These are phyloP conservation scores for Fragosphaeria purpurea DNA, from an alignment of 2,329 filamentous ascomycete species.

Conservation along the genomic window DNA sequence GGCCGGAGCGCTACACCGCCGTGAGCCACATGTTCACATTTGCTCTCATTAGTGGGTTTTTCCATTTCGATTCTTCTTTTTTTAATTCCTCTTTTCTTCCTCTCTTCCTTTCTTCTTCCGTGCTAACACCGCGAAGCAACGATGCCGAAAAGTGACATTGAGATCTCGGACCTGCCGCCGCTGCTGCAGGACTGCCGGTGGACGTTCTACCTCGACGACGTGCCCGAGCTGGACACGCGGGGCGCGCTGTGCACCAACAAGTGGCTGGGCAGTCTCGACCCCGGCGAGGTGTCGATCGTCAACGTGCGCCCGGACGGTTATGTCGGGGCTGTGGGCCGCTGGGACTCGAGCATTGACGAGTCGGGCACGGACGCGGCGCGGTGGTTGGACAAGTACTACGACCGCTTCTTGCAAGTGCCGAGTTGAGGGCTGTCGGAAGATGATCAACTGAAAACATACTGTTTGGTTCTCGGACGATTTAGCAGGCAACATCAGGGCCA, in stretches of 20 bases:
- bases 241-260: conserved; percentile 51
- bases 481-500: too few relatives aligned
- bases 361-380: conserved; percentile 40
- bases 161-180: conserved; percentile 54
- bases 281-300: conserved; percentile 50
- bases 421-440: conserved; percentile 1
- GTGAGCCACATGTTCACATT: conserved; percentile 62
- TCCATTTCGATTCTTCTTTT: not conserved
- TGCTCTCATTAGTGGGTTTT: conserved; percentile 50
- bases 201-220: conserved; percentile 63
- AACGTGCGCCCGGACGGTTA: conserved; percentile 67
- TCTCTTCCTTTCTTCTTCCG: conserved; percentile 15
- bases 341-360: conserved; percentile 41
- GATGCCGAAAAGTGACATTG: conserved; percentile 52
- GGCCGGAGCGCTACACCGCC: conserved; percentile 58
- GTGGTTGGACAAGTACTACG: conserved; percentile 47
- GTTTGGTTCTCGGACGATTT: too few relatives aligned
- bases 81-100: not conserved
- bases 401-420: conserved; percentile 43
- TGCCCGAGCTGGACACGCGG: conserved; percentile 44
- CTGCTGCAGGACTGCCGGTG: conserved; percentile 55
- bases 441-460: too few relatives aligned
- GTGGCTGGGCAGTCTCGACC: conserved; percentile 53
- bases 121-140: conserved; percentile 31
- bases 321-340: conserved; percentile 52